Evolutionary conservation across 768 basidiomycete genomes (phyloP), one percentile per base, ranked within the genome.

Genomic region (Leucocoprinus sp.): DNA sequence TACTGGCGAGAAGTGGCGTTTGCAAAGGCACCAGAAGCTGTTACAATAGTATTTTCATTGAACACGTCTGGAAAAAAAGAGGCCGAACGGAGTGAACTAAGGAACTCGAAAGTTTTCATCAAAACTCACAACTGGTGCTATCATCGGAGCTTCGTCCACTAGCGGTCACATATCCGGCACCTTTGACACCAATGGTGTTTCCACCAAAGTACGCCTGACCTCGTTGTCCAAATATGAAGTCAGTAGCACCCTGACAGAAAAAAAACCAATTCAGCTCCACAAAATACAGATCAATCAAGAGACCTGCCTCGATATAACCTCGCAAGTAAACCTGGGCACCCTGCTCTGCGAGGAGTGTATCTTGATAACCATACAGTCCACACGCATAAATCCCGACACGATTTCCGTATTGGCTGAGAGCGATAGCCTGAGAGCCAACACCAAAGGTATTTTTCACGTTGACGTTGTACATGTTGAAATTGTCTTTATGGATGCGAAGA

Each of bases 401-500:
- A 33, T 57, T 69, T 7, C 74, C 74, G 36, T 74, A 74, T 40
- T 74, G 69, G 54, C 71, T 72, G 45, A 75, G 53, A 1, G 73
- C 74, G 34, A 74, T 69, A 0, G 74, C 75, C 50, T 75, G 74
- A 3, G 62, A 57, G 0, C 70, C 72, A 2, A 54, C 47, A 0
- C 72, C 73, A 45, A 63, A 69, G 0, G 68, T 70, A 48, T 76
- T 76, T 46, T 65, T 66, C 12, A 76, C 66, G 39, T 75, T 65
- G 35, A 74, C 63, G 38, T 76, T 76, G 54, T 76, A 76, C 62
- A 75, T 58, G 37, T 57, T 63, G 55, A 74, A 72, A 49, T 71
- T 54, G 42, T 74, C 55, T 48, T 70, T 70, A 59, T 74, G 70
- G 39, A 74, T 57, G 9, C 72, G 69, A 8, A 76, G 52, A 0